phyloP scores from a whole-genome alignment of 208 protist species.

The Crithidia sp. region DNA sequence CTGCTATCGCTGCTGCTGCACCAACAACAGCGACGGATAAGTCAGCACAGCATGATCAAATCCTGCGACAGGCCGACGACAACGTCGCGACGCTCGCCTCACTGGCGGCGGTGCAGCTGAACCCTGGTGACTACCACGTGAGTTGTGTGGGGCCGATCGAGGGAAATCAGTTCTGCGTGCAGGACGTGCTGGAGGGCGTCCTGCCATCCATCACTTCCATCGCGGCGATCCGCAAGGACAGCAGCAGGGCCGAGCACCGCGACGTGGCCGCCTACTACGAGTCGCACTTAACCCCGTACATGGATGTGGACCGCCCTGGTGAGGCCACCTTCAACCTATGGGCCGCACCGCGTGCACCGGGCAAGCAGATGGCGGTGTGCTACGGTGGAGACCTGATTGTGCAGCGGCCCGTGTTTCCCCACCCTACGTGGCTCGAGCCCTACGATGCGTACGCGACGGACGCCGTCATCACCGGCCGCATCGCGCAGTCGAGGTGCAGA shows the following conservation, averaged over 20 bases:
- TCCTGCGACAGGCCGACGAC: conserved; percentile 20
- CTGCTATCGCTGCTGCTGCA: background rate
- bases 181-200: conserved; percentile 65
- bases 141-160: conserved; percentile 75
- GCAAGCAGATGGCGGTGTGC: conserved; percentile 39
- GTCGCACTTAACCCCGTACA: conserved; percentile 56
- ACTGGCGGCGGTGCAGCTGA: conserved; percentile 50
- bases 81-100: conserved; percentile 43
- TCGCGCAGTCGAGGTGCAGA: conserved; percentile 67
- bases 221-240: conserved; percentile 36
- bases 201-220: conserved; percentile 54
- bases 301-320: conserved; percentile 67
- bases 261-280: conserved; percentile 65
- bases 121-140: conserved; percentile 75
- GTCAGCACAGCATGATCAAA: conserved; percentile 1
- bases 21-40: background rate
- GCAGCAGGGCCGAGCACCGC: conserved; percentile 35
- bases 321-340: conserved; percentile 80
- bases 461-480: conserved; percentile 73
- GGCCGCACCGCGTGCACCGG: conserved; percentile 49
- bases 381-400: conserved; percentile 46
- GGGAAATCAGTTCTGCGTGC: conserved; percentile 63
- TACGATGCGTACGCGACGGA: conserved; percentile 35
- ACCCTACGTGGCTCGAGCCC: conserved; percentile 28
- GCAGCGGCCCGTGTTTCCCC: conserved; percentile 33